Evolutionary conservation across 2,329 filamentous ascomycete genomes (phyloP).

Genomic region (Fusarium vanettenii): DNA sequence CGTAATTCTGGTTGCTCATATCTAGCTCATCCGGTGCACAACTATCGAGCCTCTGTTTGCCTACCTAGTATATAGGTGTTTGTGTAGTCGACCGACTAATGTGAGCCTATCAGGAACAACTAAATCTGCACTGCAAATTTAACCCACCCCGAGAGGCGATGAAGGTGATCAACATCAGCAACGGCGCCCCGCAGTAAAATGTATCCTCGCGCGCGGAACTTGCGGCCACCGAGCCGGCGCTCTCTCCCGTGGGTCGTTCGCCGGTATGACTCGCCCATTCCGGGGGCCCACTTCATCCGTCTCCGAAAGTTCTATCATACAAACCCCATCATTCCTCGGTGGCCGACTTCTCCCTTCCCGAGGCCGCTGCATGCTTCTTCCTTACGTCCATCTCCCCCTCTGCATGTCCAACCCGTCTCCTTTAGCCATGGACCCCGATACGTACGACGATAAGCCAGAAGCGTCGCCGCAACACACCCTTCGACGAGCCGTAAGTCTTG

Average conservation of each 20-base stretch:
- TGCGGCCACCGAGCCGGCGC: not conserved
- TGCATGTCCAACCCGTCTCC: not conserved
- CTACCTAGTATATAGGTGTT: not conserved
- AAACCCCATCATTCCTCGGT: not conserved
- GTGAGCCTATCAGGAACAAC: too few species aligned
- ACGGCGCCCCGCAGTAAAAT: not conserved
- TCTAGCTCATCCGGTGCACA: not conserved
- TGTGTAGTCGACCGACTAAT: not conserved
- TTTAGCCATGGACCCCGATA: not conserved
- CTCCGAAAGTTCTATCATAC: not conserved
- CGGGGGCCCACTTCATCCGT: not conserved
- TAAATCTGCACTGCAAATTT: not conserved
- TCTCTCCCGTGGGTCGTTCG: not conserved
- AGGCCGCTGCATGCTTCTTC: not conserved
- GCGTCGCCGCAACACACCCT: not conserved
- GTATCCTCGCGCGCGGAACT: not conserved
- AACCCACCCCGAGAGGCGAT: not conserved
- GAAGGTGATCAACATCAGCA: not conserved
- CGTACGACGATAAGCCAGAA: not conserved
- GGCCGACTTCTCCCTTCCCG: not conserved
- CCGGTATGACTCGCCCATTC: not conserved
- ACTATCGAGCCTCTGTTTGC: not conserved
- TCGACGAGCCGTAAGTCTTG: not conserved
- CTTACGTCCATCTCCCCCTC: not conserved
- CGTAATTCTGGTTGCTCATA: not conserved